phyloP scores from a whole-genome alignment of 768 basidiomycete species.

The Mycena kentingensis region DNA sequence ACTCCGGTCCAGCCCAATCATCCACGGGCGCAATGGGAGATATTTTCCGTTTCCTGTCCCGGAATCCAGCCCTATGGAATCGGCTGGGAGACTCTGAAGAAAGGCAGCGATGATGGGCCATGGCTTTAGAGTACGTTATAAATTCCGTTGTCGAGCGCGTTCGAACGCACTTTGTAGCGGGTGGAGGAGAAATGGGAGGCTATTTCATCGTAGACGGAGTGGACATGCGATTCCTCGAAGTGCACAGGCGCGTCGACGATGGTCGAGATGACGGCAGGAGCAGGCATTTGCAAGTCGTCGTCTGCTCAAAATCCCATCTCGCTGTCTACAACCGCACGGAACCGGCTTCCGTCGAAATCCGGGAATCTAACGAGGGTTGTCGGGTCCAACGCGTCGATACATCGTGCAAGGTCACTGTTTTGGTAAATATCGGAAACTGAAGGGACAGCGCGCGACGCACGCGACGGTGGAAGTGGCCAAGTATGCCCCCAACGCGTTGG shows the following conservation, averaged over 20 bases:
- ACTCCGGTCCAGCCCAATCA: constrained; percentile 85
- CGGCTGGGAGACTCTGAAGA: constrained; percentile 66
- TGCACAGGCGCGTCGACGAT: constrained; percentile 47
- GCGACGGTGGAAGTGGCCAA: constrained; percentile 55
- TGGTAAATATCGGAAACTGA: not conserved
- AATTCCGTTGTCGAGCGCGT: not conserved
- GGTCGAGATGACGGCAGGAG: constrained; percentile 41
- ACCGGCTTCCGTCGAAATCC: constrained; percentile 64
- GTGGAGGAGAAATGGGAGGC: constrained; percentile 88
- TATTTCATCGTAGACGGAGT: constrained; percentile 82
- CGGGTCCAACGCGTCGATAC: constrained; percentile 53
- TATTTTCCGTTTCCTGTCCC: constrained; percentile 99
- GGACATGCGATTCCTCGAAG: constrained; percentile 79
- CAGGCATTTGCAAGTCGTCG: constrained; percentile 14
- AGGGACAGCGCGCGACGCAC: constrained; percentile 47
- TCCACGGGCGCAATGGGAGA: constrained; percentile 72
- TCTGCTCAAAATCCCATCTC: constrained; percentile 70
- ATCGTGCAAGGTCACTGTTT: constrained; percentile 53
- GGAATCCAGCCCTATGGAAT: constrained; percentile 89
- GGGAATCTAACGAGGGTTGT: constrained; percentile 60
- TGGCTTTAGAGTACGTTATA: constrained; percentile 44
- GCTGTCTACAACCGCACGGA: constrained; percentile 69
- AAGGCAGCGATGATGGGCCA: constrained; percentile 88
- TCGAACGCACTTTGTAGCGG: constrained; percentile 73
- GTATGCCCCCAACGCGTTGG: constrained; percentile 67